Percentiles rank a stretch among this genome's conserved stretches.
These are phyloP conservation scores for Boletus reticuloceps DNA, from an alignment of 768 basidiomycete species.

Conservation along the genomic window DNA sequence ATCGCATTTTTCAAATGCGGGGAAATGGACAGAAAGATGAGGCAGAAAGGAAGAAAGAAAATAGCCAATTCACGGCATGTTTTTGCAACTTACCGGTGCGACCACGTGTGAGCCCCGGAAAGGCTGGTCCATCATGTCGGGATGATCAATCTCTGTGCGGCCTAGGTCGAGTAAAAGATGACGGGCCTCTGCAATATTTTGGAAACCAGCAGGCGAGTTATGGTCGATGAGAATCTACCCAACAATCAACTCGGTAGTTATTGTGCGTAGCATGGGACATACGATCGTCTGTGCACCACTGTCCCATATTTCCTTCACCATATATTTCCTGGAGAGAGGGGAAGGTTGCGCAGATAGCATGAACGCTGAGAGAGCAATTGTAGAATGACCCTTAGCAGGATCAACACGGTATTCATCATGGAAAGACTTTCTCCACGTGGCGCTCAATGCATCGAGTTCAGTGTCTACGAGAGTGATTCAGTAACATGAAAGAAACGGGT, in stretches of 20 bases:
- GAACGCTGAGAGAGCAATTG: slow-evolving; percentile 83
- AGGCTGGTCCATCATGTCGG: slow-evolving; percentile 34
- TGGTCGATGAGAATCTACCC: slow-evolving; percentile 84
- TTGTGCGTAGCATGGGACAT: not conserved
- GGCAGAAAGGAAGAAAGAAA: not conserved
- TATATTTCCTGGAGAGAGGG: slow-evolving; percentile 54
- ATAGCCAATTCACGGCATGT: not conserved
- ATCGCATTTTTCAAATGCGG: slow-evolving; percentile 17
- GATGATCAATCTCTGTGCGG: slow-evolving; percentile 52
- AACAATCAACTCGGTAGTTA: slow-evolving; percentile 11
- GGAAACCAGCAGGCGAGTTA: slow-evolving; percentile 71
- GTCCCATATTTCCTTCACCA: slow-evolving; percentile 87
- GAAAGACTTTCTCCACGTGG: slow-evolving; percentile 59
- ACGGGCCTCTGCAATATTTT: slow-evolving; percentile 73
- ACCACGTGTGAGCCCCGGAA: slow-evolving; percentile 74
- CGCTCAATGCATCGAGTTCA: slow-evolving; percentile 41
- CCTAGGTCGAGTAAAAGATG: slow-evolving; percentile 68
- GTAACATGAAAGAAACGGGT: slow-evolving; percentile 1
- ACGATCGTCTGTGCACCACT: slow-evolving; percentile 87
- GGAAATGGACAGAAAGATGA: slow-evolving; percentile 6
- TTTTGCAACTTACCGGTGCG: slow-evolving; percentile 66
- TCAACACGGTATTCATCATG: slow-evolving; percentile 43
- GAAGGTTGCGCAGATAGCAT: slow-evolving; percentile 72
- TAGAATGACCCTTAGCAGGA: slow-evolving; percentile 43
- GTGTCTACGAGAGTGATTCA: slow-evolving; percentile 40